Evolutionary conservation across 2,329 filamentous ascomycete species (phyloP).

Genomic region (Sordariomycetes sp.): DNA sequence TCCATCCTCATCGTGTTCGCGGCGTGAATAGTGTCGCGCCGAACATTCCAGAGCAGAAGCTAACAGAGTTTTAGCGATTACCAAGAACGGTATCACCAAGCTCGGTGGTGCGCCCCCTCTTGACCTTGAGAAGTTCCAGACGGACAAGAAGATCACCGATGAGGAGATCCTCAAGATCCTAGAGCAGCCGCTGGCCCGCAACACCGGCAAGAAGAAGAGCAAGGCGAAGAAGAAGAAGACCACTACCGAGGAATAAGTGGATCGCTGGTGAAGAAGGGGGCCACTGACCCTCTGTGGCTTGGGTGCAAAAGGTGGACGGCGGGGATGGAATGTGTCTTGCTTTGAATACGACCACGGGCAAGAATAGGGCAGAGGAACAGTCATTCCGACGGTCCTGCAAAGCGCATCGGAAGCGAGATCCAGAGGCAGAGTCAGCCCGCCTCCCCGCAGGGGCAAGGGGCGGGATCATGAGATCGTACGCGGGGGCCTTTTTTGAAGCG

Average conservation of each 20-base stretch:
- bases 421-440: too few species aligned
- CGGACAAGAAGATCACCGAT: slow-evolving; percentile 95
- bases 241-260: slow-evolving; percentile 20
- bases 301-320: not conserved
- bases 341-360: not conserved
- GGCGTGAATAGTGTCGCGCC: not conserved
- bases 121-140: slow-evolving; percentile 74
- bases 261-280: not conserved
- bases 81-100: slow-evolving; percentile 91
- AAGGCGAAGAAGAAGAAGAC: slow-evolving; percentile 70
- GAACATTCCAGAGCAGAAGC: not conserved
- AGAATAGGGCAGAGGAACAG: not conserved
- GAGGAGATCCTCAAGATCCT: slow-evolving; percentile 93
- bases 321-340: not conserved
- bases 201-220: slow-evolving; percentile 89
- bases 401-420: too few species aligned
- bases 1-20: not conserved
- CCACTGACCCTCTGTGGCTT: not conserved
- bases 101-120: slow-evolving; percentile 63
- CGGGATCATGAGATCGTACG: too few species aligned
- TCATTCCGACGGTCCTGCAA: too few species aligned
- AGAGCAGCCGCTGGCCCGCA: slow-evolving; percentile 73
- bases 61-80: slow-evolving; percentile 53
- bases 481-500: not conserved
- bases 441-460: too few species aligned